These are phyloP conservation scores for Pezicula radicicola DNA, from an alignment of 2,329 filamentous ascomycete genomes.

Conservation along the genomic window DNA sequence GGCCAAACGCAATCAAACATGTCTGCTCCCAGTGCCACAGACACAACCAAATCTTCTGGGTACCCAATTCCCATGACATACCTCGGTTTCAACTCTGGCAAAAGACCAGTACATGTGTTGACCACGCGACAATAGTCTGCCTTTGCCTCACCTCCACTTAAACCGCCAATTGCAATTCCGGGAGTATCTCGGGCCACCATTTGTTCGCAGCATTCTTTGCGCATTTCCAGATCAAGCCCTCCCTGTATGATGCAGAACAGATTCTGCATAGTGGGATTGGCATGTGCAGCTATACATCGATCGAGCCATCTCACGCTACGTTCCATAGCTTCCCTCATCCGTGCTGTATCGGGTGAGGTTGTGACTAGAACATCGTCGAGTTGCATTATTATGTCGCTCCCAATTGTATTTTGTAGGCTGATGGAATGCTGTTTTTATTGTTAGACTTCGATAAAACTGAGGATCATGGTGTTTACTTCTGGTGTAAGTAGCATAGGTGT, in stretches of 20 bases:
- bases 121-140: conserved; percentile 89
- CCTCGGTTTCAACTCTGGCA: conserved; percentile 90
- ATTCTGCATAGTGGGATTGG: conserved; percentile 79
- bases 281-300: conserved; percentile 87
- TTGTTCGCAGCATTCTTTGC: conserved; percentile 75
- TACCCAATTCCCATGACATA: conserved; percentile 99
- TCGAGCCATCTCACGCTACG: conserved; percentile 95
- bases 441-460: neutral
- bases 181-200: conserved; percentile 93
- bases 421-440: conserved; percentile 66
- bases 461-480: conserved; percentile 42
- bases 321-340: conserved; percentile 94
- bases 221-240: conserved; percentile 83
- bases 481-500: conserved; percentile 95
- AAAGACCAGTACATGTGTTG: conserved; percentile 74
- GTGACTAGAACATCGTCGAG: conserved; percentile 97
- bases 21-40: conserved; percentile 89
- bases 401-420: conserved; percentile 91
- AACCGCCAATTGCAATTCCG: conserved; percentile 91
- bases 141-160: conserved; percentile 95
- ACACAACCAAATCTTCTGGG: conserved; percentile 92
- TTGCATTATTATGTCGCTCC: conserved; percentile 99
- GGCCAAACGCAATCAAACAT: conserved; percentile 99
- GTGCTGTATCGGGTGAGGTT: conserved; percentile 81
- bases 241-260: conserved; percentile 99